Evolutionary conservation across 1,284 basidiomycete species (phyloP), one percentile per base, ranked within the genome.

Genomic region (Hemileia vastatrix): DNA sequence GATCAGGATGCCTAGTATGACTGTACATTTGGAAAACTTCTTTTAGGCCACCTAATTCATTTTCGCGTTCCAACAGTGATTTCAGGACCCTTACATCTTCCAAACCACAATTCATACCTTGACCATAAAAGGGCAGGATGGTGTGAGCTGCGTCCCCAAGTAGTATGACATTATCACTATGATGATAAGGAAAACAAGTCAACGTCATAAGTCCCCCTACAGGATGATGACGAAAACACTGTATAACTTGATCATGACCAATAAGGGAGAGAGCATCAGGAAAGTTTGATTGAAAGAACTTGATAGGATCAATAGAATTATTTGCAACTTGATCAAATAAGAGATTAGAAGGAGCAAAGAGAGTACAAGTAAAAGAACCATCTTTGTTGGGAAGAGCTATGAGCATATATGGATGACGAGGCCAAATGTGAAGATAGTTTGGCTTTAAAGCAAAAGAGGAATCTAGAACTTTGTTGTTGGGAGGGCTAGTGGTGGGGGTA

Each of bases 391-490:
- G 91, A 56, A 98, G 84, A 18, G 91, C 95, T 72, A 98, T 96
- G 71, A 98, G 83, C 94, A 98, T 98, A 81, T 96, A 97, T 55
- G 90, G 88, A 77, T 93, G 89, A 73, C 92, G 85, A 64, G 94
- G 95, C 94, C 94, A 98, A 74, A 98, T 97, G 80, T 98, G 95
- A 67, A 98, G 84, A 78, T 97, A 90, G 77, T 90, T 86, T 67
- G 89, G 87, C 81, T 95, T 90, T 77, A 98, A 84, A 55, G 84
- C 80, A 79, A 88, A 98, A 27, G 78, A 80, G 64, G 83, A 76
- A 65, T 83, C 79, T n/a, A n/a, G n/a, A n/a, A n/a, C n/a, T n/a
- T n/a, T n/a, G n/a, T n/a, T n/a, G n/a, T n/a, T n/a, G n/a, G n/a
- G n/a, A 68, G 83, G 87, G 69, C 81, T 77, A 45, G 64, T 68